phyloP scores from a whole-genome alignment of 1,139 yeast species.

The Debaryomycetaceae sp. region DNA sequence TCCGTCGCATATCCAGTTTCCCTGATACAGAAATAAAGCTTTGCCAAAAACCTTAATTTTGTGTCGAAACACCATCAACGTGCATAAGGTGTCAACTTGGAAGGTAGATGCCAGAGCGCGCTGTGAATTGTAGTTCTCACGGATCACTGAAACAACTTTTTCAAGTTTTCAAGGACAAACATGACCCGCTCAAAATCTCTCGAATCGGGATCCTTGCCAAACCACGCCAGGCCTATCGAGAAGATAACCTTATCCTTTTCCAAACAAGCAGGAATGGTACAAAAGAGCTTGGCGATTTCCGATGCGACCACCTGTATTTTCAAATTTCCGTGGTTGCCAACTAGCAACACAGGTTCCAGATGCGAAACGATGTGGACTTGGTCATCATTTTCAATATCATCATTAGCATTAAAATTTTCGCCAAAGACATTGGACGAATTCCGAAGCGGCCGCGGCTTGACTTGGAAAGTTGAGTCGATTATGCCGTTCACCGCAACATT shows the following conservation, averaged over 20 bases:
- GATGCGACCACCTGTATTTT: constrained; percentile 32
- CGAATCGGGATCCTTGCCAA: constrained; percentile 27
- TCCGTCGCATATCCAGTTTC: no score
- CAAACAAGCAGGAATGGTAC: constrained; percentile 7
- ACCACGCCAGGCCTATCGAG: constrained; percentile 34
- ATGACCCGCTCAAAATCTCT: constrained; percentile 32
- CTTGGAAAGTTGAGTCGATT: constrained; percentile 31
- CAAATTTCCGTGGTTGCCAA: constrained; percentile 31
- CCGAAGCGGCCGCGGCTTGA: constrained; percentile 5
- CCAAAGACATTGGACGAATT: constrained; percentile 4
- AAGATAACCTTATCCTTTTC: constrained; percentile 24
- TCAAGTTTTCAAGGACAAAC: constrained; percentile 27
- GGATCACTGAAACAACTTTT: constrained; percentile 7
- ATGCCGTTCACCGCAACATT: constrained; percentile 28
- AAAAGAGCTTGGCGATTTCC: constrained; percentile 31
- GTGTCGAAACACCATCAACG: no score
- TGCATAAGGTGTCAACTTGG: no score
- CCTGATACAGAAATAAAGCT: no score
- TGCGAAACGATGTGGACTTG: constrained; percentile 7
- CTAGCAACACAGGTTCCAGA: constrained; percentile 29
- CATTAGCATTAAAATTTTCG: no score
- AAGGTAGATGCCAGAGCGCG: no score
- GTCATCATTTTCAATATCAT: no score
- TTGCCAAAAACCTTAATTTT: no score
- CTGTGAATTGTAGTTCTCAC: no score